These are phyloP conservation scores for Wickerhamomyces sydowiorum DNA, from an alignment of 805 yeast species.

Conservation along the genomic window DNA sequence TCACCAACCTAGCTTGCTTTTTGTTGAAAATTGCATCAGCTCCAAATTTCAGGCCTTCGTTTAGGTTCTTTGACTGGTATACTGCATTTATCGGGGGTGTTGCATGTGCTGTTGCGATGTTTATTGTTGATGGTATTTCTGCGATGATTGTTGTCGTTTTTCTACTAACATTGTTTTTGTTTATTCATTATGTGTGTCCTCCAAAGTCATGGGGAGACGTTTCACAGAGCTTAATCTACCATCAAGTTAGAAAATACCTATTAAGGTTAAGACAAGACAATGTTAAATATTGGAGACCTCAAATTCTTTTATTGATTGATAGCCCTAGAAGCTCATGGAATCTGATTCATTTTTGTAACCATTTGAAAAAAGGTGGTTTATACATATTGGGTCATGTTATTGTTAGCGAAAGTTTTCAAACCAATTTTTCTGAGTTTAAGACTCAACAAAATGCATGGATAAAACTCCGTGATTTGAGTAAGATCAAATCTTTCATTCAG, in stretches of 20 bases:
- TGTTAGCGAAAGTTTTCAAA: conserved; percentile 56
- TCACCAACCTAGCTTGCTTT: conserved; percentile 91
- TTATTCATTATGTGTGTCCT: conserved; percentile 87
- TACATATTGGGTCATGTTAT: conserved; percentile 91
- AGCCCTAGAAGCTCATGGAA: conserved; percentile 92
- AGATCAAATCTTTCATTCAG: conserved; percentile 91
- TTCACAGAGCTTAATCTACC: conserved; percentile 90
- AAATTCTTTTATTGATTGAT: conserved; percentile 79
- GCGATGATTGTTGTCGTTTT: conserved; percentile 72
- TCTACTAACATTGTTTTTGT: conserved; percentile 57
- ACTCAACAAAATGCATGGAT: conserved; percentile 80
- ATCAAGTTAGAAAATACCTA: conserved; percentile 90
- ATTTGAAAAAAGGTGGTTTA: conserved; percentile 91
- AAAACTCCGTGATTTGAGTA: conserved; percentile 68
- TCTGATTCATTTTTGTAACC: conserved; percentile 86
- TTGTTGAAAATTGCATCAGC: conserved; percentile 84
- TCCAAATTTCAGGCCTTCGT: conserved; percentile 97
- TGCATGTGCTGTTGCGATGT: conserved; percentile 78
- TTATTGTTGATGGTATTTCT: conserved; percentile 86
- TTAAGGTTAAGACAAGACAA: conserved; percentile 82
- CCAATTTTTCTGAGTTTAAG: conserved; percentile 60
- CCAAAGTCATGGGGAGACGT: conserved; percentile 99
- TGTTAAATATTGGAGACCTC: conserved; percentile 98
- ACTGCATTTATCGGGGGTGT: conserved; percentile 79
- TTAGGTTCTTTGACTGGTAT: conserved; percentile 73